Evolutionary conservation across 2,329 filamentous ascomycete genomes (phyloP).

Genomic region (Diaporthe amygdali): DNA sequence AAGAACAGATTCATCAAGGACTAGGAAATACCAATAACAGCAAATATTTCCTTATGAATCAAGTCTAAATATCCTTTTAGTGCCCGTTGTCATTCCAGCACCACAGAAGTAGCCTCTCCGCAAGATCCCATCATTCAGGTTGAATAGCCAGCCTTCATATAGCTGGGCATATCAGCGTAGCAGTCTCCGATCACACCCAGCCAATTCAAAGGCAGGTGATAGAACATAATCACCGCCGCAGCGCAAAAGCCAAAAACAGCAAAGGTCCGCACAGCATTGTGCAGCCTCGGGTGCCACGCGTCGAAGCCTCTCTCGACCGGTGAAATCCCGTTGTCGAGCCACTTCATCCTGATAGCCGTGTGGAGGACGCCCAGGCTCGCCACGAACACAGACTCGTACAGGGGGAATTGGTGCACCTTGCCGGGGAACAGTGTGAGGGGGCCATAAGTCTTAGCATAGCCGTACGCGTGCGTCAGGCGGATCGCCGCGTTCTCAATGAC

Average conservation of each 20-base stretch:
- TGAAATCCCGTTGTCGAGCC: neutral
- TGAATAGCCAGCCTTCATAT: neutral
- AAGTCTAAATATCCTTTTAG: neutral
- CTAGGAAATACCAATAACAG: neutral
- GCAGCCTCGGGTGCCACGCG: neutral
- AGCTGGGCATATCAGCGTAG: neutral
- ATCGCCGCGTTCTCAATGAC: constrained; percentile 5
- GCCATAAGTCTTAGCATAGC: neutral
- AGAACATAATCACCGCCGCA: neutral
- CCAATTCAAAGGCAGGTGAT: neutral
- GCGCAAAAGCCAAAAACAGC: neutral
- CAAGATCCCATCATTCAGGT: too few species aligned
- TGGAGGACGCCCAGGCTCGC: neutral
- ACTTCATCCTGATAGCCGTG: neutral
- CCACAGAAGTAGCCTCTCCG: too few species aligned
- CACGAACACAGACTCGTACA: constrained; percentile 2
- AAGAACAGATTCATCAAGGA: constrained; percentile 32
- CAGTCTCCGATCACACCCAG: neutral
- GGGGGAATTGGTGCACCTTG: neutral
- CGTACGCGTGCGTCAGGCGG: neutral
- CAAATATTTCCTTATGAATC: too few species aligned
- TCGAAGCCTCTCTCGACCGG: neutral
- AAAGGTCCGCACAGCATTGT: neutral
- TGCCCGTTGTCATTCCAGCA: too few species aligned
- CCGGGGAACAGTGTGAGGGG: neutral